Base-by-base conservation (phyloP, 1,139 yeast genomes). In the Suhomyces guaymorum region DNA sequence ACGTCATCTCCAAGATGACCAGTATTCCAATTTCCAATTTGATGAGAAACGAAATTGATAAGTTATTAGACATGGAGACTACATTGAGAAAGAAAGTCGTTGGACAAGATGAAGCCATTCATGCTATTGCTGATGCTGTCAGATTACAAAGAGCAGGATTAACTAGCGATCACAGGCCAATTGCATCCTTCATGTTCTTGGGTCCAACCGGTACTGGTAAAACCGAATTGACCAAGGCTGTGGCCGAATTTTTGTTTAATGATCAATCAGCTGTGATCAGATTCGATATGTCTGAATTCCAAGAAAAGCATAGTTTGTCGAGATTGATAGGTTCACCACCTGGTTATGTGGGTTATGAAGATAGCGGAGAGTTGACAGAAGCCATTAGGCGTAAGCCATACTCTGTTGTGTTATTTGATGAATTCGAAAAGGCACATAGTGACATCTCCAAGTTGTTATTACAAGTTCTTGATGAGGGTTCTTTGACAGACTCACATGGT, bases 161-260 rank as follows among this genome's bases (percentile, higher is more conserved):
- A 39, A 90, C 97, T 4, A 84, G 87, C 57, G 96, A 88, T 43
- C 85, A 85, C 59, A 76, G 97, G 42, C 98, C 98, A 3, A 90
- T 90, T 52, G 97, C 97, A 2, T 85, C 95, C 37, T 92, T 92
- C 59, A 82, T 92, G 82, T 92, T 92, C 60, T 69, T 92, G 47
- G 98, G 98, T 13, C 97, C 97, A 26, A 90, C 97, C 0, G 98
- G 98, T 63, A 90, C 97, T 0, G 98, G 98, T 63, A 92, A 92
- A 61, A 92, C 98, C 0, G 97, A 90, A 57, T 72, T 92, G 36
- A 89, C 97, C 6, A 92, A 92, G 59, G 80, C 94, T 0, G 73
- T 92, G 41, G 96, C 97, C 1, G 89, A 88, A 51, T 92, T 92
- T 51, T 64, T 92, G 48, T 92, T 92, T 61, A 92, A 89, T 54